A percentile compares a stretch with the other conserved stretches of the same genome.
Evolutionary conservation across 2,329 filamentous ascomycete species (phyloP).

Genomic region (Truncatella angustata): DNA sequence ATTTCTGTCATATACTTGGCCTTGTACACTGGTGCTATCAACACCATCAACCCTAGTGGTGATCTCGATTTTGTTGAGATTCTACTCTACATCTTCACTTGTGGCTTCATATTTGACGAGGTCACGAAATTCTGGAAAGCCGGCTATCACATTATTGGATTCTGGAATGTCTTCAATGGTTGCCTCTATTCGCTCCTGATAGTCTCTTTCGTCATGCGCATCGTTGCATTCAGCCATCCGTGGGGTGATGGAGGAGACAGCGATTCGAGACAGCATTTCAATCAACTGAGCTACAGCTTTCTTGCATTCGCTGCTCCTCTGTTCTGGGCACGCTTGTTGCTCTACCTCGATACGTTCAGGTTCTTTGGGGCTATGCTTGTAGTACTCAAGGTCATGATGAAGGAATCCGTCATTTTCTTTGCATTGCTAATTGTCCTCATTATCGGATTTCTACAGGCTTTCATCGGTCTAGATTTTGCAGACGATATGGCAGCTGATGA

Average conservation of each 20-base stretch:
- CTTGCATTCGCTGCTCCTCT: constrained; percentile 89
- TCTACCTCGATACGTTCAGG: constrained; percentile 89
- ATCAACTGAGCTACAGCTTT: constrained; percentile 87
- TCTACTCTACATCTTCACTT: constrained; percentile 84
- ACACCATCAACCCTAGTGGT: constrained; percentile 83
- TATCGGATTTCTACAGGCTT: constrained; percentile 86
- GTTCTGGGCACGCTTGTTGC: constrained; percentile 91
- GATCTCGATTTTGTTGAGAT: constrained; percentile 83
- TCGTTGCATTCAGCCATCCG: constrained; percentile 71
- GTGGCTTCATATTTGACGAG: constrained; percentile 90
- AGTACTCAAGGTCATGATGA: constrained; percentile 93
- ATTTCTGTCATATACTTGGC: constrained; percentile 80
- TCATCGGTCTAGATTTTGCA: constrained; percentile 84
- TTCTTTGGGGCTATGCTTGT: constrained; percentile 99
- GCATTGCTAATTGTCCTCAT: constrained; percentile 82
- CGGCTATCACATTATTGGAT: constrained; percentile 84
- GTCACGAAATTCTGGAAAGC: constrained; percentile 89
- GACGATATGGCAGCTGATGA: constrained; percentile 70
- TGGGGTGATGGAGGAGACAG: constrained; percentile 40
- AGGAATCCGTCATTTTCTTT: constrained; percentile 94
- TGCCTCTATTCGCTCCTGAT: constrained; percentile 77
- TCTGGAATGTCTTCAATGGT: constrained; percentile 96
- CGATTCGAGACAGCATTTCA: constrained; percentile 66
- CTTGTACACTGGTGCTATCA: constrained; percentile 88
- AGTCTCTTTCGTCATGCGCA: constrained; percentile 74